These are phyloP conservation scores for Avena insularis DNA, from an alignment of 176 grass and related monocot species.

Conservation along the genomic window DNA sequence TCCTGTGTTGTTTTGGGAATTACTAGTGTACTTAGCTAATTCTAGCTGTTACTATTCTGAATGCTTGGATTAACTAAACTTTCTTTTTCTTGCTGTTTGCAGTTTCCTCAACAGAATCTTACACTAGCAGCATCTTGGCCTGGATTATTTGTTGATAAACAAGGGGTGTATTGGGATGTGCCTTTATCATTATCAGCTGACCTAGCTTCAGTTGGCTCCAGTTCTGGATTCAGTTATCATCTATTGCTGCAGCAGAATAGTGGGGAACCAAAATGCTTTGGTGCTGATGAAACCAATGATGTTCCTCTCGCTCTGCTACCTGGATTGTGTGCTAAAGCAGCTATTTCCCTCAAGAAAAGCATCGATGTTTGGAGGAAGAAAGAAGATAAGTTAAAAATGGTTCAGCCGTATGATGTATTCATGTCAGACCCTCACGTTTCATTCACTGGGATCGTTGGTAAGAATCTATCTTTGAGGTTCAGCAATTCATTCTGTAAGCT, in stretches of 20 bases:
- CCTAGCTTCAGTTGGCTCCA: conserved; percentile 74
- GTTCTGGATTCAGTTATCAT: conserved; percentile 89
- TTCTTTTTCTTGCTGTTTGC: conserved; percentile 51
- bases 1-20: conserved; percentile 20
- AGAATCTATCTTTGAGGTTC: conserved; percentile 29
- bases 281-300: conserved; percentile 55
- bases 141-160: conserved; percentile 86
- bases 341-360: conserved; percentile 79
- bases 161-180: conserved; percentile 84
- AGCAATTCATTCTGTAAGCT: neutral
- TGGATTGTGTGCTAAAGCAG: conserved; percentile 76
- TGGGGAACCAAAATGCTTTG: conserved; percentile 77
- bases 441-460: conserved; percentile 75
- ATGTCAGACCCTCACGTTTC: conserved; percentile 90
- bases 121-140: conserved; percentile 81
- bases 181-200: conserved; percentile 82
- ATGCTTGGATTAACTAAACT: conserved; percentile 40
- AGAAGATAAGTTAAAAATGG: conserved; percentile 85
- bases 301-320: conserved; percentile 69
- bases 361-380: conserved; percentile 85
- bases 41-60: conserved; percentile 17
- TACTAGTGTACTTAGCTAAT: conserved; percentile 25
- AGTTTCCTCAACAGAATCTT: conserved; percentile 75
- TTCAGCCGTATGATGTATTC: conserved; percentile 92
- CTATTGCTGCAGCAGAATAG: conserved; percentile 81